Percentiles rank a stretch among this genome's conserved stretches.
phyloP scores from a whole-genome alignment of 768 basidiomycete species.

The Fomitopsis pulvina region DNA sequence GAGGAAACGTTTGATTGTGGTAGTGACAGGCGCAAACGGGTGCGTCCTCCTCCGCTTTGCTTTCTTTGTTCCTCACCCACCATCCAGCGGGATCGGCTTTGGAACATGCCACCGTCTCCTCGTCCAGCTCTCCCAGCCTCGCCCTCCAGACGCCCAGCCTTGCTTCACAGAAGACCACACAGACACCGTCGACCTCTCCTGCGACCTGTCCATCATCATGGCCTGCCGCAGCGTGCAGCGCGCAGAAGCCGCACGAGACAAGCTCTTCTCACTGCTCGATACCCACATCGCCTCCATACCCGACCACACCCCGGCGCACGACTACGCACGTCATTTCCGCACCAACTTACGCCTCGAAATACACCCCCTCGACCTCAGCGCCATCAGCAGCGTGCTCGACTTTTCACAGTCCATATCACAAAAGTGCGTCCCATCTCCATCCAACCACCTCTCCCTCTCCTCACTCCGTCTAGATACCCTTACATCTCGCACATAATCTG shows the following conservation, averaged over 20 bases:
- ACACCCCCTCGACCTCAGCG: constrained; percentile 58
- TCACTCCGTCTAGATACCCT: constrained; percentile 47
- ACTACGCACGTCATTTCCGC: constrained; percentile 51
- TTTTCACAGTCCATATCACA: constrained; percentile 50
- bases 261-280: constrained; percentile 50
- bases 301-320: constrained; percentile 33
- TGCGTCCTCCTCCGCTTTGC: constrained; percentile 8
- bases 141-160: constrained; percentile 46
- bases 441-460: background rate
- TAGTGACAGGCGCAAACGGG: constrained; percentile 33
- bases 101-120: constrained; percentile 79
- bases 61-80: background rate
- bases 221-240: constrained; percentile 67
- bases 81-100: constrained; percentile 70
- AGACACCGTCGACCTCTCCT: constrained; percentile 14
- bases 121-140: constrained; percentile 48
- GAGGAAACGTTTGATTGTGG: constrained; percentile 19
- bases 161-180: constrained; percentile 24
- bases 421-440: constrained; percentile 33
- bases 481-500: constrained; percentile 77
- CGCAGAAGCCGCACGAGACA: constrained; percentile 54
- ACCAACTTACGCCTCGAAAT: constrained; percentile 54
- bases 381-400: constrained; percentile 49
- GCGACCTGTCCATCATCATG: constrained; percentile 67
- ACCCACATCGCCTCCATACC: constrained; percentile 37